A percentile compares a stretch with the other conserved stretches of the same genome.
These are phyloP conservation scores for Phaffomyces antillensis DNA, from an alignment of 805 yeast species.

Conservation along the genomic window DNA sequence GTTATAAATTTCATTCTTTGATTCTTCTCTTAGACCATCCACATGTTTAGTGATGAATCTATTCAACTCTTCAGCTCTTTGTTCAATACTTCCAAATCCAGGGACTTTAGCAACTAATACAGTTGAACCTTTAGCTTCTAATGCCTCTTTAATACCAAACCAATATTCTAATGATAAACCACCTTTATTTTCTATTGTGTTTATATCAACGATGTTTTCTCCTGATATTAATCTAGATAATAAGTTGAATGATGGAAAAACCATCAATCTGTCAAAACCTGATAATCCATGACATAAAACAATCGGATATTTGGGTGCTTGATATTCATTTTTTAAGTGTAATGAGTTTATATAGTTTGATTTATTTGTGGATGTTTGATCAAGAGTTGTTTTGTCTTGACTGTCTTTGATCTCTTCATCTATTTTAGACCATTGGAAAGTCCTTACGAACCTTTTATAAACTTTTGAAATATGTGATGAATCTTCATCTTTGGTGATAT, in stretches of 20 bases:
- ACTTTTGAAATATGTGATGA: slow-evolving; percentile 6
- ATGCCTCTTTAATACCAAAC: slow-evolving; percentile 65
- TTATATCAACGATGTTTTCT: slow-evolving; percentile 5
- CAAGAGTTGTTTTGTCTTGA: neutral
- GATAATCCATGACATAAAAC: slow-evolving; percentile 83
- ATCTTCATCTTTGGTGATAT: slow-evolving; percentile 6
- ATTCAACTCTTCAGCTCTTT: slow-evolving; percentile 55
- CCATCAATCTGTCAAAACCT: slow-evolving; percentile 59
- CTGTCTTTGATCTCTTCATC: slow-evolving; percentile 1
- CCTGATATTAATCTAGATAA: slow-evolving; percentile 18
- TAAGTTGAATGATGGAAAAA: slow-evolving; percentile 35
- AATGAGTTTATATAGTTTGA: slow-evolving; percentile 12
- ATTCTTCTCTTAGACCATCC: slow-evolving; percentile 14
- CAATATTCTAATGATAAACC: slow-evolving; percentile 60
- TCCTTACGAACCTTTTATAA: slow-evolving; percentile 4
- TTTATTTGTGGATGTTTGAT: slow-evolving; percentile 4
- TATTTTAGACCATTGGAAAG: slow-evolving; percentile 8
- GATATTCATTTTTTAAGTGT: slow-evolving; percentile 32
- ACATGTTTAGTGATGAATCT: slow-evolving; percentile 34
- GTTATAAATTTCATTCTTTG: slow-evolving; percentile 22
- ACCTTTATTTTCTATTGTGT: slow-evolving; percentile 23
- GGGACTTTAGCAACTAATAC: slow-evolving; percentile 76
- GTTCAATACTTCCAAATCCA: slow-evolving; percentile 68
- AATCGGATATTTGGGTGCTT: slow-evolving; percentile 63
- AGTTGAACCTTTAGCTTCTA: slow-evolving; percentile 55